These are phyloP conservation scores for Tarenaya hassleriana DNA, from an alignment of 345 rosid genomes.

Conservation along the genomic window DNA sequence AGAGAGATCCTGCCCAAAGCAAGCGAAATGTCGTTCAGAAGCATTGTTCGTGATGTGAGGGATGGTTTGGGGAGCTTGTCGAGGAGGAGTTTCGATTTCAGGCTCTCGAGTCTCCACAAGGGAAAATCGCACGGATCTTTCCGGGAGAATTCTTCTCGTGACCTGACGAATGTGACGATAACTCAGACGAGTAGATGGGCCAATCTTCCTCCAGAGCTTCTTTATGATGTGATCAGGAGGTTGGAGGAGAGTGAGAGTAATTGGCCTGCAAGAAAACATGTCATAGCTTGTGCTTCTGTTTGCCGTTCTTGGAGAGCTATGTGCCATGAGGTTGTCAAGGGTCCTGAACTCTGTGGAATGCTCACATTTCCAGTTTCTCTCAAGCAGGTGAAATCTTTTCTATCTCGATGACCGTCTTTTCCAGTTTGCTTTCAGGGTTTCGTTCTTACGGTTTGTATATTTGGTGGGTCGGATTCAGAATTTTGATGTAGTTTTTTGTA, in stretches of 20 bases:
- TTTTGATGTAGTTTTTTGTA: constrained; percentile 4
- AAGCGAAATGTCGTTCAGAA: constrained; percentile 50
- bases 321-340: constrained; percentile 56
- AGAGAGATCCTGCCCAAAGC: neutral
- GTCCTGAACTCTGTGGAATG: constrained; percentile 63
- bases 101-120: constrained; percentile 44
- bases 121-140: constrained; percentile 49
- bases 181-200: constrained; percentile 60
- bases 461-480: neutral
- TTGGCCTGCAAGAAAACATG: constrained; percentile 58
- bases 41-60: constrained; percentile 63
- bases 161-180: constrained; percentile 36
- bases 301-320: constrained; percentile 60
- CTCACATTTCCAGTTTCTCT: constrained; percentile 60
- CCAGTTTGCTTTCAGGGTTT: too few species aligned
- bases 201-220: constrained; percentile 57
- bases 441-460: too few species aligned
- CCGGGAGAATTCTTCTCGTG: constrained; percentile 33
- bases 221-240: constrained; percentile 53
- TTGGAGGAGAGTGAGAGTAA: constrained; percentile 59
- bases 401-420: neutral
- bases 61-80: constrained; percentile 69
- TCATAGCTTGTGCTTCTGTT: constrained; percentile 63
- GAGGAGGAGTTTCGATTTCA: constrained; percentile 52
- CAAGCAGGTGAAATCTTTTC: constrained; percentile 42